Conservation (phyloP, 108 stramenopile species). For the Fistulifera pelliculosa region DNA sequence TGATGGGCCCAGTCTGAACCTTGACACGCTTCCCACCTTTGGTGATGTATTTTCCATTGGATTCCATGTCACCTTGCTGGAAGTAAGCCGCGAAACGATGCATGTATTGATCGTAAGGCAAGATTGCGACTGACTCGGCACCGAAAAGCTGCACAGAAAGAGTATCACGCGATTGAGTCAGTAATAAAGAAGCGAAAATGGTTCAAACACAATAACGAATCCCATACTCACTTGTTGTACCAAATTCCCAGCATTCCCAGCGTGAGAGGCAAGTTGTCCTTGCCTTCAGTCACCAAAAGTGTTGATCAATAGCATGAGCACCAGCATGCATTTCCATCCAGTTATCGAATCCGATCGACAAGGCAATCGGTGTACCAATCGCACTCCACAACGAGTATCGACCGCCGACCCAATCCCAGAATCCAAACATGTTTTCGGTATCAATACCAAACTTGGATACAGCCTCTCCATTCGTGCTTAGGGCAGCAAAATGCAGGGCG, state of each 20-base stretch:
- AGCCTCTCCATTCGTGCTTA: conserved; percentile 54
- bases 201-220: conserved; percentile 57
- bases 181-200: not conserved
- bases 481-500: conserved; percentile 91
- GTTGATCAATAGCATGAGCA: conserved; percentile 95
- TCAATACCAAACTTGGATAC: conserved; percentile 87
- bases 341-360: conserved; percentile 87
- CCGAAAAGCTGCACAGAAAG: conserved; percentile 60
- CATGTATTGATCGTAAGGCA: conserved; percentile 96
- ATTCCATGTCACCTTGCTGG: conserved; percentile 99
- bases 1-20: conserved; percentile 71
- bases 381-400: conserved; percentile 88
- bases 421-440: conserved; percentile 92
- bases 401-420: conserved; percentile 99
- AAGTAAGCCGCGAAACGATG: conserved; percentile 95
- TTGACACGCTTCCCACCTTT: conserved; percentile 50
- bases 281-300: conserved; percentile 88
- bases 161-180: not conserved
- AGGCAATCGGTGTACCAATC: conserved; percentile 84
- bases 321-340: conserved; percentile 92
- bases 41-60: conserved; percentile 93
- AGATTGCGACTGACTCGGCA: conserved; percentile 81
- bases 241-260: conserved; percentile 94
- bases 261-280: conserved; percentile 91
- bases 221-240: conserved; percentile 82